These are phyloP conservation scores for Picochlorum sp. DNA, from an alignment of 139 green algal species.

Conservation along the genomic window DNA sequence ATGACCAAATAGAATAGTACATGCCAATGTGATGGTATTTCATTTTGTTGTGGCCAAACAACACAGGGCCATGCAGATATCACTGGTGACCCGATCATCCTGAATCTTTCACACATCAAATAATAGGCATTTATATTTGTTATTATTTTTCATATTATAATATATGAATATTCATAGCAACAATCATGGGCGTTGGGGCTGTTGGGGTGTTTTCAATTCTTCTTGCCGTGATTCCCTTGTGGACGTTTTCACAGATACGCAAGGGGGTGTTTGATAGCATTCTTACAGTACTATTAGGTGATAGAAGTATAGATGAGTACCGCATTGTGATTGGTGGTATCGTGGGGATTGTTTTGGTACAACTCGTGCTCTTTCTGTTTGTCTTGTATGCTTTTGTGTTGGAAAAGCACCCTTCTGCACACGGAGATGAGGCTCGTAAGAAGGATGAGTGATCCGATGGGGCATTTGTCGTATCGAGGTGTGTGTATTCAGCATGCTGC, in stretches of 20 bases:
- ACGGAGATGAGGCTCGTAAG: no score
- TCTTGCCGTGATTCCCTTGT: constrained; percentile 17
- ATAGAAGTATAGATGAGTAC: constrained; percentile 1
- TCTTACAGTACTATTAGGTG: background rate
- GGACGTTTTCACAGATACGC: constrained; percentile 3
- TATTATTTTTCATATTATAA: background rate
- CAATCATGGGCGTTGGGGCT: constrained; percentile 1
- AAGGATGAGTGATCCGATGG: no score
- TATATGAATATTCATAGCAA: background rate
- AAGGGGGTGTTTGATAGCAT: constrained; percentile 17
- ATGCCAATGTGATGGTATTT: no score
- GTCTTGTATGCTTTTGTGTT: constrained; percentile 13
- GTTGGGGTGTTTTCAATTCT: constrained; percentile 21
- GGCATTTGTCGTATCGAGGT: no score
- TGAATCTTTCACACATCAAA: background rate
- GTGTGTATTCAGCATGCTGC: no score
- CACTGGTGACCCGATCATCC: no score
- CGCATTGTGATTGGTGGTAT: constrained; percentile 13
- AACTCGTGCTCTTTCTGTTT: constrained; percentile 14
- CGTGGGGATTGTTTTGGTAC: constrained; percentile 16
- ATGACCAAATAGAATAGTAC: no score
- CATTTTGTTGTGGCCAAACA: no score
- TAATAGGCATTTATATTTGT: background rate
- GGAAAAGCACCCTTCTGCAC: background rate
- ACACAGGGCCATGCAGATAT: no score